Evolutionary conservation across 2,329 filamentous ascomycete species (phyloP).

Genomic region (Pyricularia pennisetigena): DNA sequence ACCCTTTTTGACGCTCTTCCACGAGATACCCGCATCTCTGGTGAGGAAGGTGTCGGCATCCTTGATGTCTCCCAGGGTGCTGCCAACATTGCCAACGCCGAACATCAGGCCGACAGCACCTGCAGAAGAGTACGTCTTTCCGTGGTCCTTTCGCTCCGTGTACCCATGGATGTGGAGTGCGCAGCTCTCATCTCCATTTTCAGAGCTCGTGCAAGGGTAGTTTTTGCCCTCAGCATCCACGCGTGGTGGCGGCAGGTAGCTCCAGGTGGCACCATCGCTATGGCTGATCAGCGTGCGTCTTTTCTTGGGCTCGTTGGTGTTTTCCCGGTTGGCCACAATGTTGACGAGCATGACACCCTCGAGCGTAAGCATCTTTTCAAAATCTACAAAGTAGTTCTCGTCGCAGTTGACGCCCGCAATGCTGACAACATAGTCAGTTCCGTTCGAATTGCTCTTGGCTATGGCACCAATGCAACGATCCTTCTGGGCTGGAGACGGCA

Average conservation of each 20-base stretch:
- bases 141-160: slow-evolving; percentile 75
- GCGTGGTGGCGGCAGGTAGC: slow-evolving; percentile 59
- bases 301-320: slow-evolving; percentile 60
- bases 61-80: slow-evolving; percentile 53
- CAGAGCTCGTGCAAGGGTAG: slow-evolving; percentile 53
- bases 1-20: slow-evolving; percentile 80
- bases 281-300: slow-evolving; percentile 90
- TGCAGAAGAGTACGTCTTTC: slow-evolving; percentile 78
- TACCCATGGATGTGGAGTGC: slow-evolving; percentile 91
- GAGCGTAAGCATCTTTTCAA: slow-evolving; percentile 87
- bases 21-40: slow-evolving; percentile 78
- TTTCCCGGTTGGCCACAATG: slow-evolving; percentile 64
- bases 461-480: slow-evolving; percentile 73
- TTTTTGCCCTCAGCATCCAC: slow-evolving; percentile 61
- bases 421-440: slow-evolving; percentile 86
- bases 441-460: slow-evolving; percentile 97
- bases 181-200: slow-evolving; percentile 55
- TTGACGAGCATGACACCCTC: slow-evolving; percentile 89
- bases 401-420: slow-evolving; percentile 75
- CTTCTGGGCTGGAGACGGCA: slow-evolving; percentile 59
- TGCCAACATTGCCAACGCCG: slow-evolving; percentile 82
- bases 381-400: slow-evolving; percentile 71
- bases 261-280: slow-evolving; percentile 90
- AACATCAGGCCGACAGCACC: slow-evolving; percentile 88
- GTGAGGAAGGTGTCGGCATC: slow-evolving; percentile 88